Evolutionary conservation across 2,329 filamentous ascomycete genomes (phyloP).

Genomic region (Colletotrichum chlorophyti): DNA sequence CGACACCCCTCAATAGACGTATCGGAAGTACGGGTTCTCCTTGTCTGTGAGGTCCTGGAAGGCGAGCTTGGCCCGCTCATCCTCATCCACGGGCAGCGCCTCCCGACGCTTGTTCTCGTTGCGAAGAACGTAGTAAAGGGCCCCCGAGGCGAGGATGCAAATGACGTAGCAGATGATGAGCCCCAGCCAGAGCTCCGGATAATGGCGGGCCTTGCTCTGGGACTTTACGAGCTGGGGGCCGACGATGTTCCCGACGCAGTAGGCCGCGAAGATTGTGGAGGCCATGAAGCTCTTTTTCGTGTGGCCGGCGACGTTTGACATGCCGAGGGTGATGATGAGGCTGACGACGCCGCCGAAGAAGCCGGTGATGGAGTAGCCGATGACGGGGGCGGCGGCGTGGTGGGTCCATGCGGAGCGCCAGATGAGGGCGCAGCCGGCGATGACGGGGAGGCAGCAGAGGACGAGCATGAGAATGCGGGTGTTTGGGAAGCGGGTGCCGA

Average conservation of each 20-base stretch:
- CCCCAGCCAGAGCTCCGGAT: conserved; percentile 74
- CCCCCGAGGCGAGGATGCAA: conserved; percentile 63
- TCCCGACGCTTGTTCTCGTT: conserved; percentile 64
- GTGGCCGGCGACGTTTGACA: conserved; percentile 75
- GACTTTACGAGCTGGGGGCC: conserved; percentile 75
- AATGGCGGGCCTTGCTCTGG: conserved; percentile 70
- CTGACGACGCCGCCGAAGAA: conserved; percentile 77
- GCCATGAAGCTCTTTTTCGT: conserved; percentile 83
- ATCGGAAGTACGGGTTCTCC: conserved; percentile 72
- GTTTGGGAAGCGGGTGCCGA: conserved; percentile 66
- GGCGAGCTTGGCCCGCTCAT: conserved; percentile 68
- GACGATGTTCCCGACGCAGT: conserved; percentile 79
- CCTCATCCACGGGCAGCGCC: conserved; percentile 57
- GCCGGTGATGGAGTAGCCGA: conserved; percentile 75
- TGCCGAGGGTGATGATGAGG: conserved; percentile 57
- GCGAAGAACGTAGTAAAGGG: conserved; percentile 65
- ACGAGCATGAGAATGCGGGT: conserved; percentile 71
- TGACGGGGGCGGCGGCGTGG: conserved; percentile 70
- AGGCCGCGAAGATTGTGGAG: conserved; percentile 76
- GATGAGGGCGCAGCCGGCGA: conserved; percentile 76
- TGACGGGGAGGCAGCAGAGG: conserved; percentile 73
- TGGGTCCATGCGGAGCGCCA: conserved; percentile 73
- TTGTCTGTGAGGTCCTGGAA: conserved; percentile 74
- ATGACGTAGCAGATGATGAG: conserved; percentile 74
- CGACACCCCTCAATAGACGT: conserved; percentile 51